phyloP scores from a whole-genome alignment of 148 eudicot species.

The Chenopodium quinoa region DNA sequence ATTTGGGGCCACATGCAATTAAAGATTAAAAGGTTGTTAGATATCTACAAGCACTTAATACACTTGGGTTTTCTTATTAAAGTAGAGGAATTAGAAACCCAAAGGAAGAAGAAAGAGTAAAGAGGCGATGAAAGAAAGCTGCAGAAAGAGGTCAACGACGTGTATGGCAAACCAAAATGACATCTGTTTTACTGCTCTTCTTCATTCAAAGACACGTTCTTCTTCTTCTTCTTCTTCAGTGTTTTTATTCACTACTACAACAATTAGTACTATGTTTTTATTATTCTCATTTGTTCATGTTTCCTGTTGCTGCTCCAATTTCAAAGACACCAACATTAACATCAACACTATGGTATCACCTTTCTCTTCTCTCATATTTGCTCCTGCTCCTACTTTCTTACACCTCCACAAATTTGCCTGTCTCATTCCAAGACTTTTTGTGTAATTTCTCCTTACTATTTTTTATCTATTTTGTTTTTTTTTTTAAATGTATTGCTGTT shows the following conservation, averaged over 20 bases:
- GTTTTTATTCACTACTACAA: not conserved
- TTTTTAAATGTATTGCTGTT: not conserved
- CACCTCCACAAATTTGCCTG: slow-evolving; percentile 5
- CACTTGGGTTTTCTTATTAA: too few species aligned
- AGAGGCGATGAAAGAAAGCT: not conserved
- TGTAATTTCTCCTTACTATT: slow-evolving; percentile 5
- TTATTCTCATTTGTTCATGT: not conserved
- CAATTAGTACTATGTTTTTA: too few species aligned
- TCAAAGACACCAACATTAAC: not conserved
- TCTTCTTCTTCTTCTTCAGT: slow-evolving; percentile 8
- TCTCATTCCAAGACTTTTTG: not conserved
- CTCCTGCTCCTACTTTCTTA: not conserved
- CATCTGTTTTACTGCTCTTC: slow-evolving; percentile 6
- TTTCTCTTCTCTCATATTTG: slow-evolving; percentile 3
- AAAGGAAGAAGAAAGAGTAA: not conserved
- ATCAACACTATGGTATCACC: slow-evolving; percentile 17
- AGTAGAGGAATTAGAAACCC: not conserved
- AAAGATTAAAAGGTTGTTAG: too few species aligned
- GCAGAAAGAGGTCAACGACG: not conserved
- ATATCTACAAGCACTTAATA: too few species aligned
- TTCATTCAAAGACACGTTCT: slow-evolving; percentile 16
- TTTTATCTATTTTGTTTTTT: not conserved
- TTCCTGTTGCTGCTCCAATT: not conserved
- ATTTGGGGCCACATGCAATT: too few species aligned
- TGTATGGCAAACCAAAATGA: not conserved